Evolutionary conservation across 169 alveolate species (phyloP).

Genomic region (Cryptosporidium ubiquitum): DNA sequence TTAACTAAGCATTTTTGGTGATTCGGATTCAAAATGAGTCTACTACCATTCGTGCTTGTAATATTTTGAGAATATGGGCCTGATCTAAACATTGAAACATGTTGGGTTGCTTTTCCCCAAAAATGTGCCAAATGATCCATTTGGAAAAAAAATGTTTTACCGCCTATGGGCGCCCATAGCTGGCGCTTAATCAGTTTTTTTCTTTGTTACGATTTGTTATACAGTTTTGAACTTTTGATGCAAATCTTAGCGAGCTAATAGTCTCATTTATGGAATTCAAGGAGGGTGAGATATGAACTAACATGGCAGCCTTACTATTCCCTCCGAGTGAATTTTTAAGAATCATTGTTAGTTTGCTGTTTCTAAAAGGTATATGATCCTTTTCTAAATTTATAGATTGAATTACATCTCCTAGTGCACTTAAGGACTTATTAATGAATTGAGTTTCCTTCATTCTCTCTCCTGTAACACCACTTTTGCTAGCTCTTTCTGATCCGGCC

Average conservation of each 20-base stretch:
- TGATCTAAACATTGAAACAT: constrained; percentile 25
- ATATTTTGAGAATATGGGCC: constrained; percentile 25
- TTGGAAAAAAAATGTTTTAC: background rate
- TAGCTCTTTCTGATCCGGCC: constrained; percentile 91
- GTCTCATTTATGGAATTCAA: constrained; percentile 76
- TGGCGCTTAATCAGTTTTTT: background rate
- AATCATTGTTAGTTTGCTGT: constrained; percentile 87
- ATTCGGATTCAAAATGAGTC: background rate
- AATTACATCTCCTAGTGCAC: constrained; percentile 88
- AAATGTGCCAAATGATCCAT: constrained; percentile 3
- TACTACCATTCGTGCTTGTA: background rate
- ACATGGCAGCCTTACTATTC: constrained; percentile 88
- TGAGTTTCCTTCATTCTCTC: constrained; percentile 87
- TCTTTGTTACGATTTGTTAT: constrained; percentile 2
- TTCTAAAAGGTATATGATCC: constrained; percentile 88
- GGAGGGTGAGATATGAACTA: constrained; percentile 84
- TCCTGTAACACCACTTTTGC: constrained; percentile 88
- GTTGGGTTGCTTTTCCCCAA: constrained; percentile 10
- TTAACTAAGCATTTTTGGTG: background rate
- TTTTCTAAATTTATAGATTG: constrained; percentile 83
- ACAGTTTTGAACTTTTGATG: constrained; percentile 79
- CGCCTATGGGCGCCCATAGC: background rate
- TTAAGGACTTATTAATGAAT: constrained; percentile 85
- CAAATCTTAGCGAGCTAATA: constrained; percentile 81
- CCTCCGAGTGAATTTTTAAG: constrained; percentile 86